phyloP scores from a whole-genome alignment of 2,329 filamentous ascomycete genomes.

The Helicocarpus griseus region DNA sequence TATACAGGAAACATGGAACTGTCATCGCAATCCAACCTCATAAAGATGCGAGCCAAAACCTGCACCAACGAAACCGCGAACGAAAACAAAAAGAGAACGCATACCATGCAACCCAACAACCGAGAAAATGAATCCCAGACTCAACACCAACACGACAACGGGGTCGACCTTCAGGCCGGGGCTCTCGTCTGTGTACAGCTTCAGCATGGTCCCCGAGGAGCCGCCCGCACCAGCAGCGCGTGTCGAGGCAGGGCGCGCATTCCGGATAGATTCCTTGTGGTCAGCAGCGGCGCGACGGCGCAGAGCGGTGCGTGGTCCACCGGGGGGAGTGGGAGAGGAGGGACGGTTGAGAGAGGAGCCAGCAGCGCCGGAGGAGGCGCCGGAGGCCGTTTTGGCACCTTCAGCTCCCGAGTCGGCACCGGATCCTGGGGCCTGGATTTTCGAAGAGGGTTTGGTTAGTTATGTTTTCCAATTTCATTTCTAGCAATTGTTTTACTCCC shows the following conservation, averaged over 20 bases:
- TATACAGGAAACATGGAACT: background rate
- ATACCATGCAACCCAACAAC: constrained; percentile 95
- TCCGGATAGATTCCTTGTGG: constrained; percentile 94
- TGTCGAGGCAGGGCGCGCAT: constrained; percentile 84
- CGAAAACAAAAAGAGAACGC: constrained; percentile 26
- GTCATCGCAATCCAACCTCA: background rate
- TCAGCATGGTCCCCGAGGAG: constrained; percentile 96
- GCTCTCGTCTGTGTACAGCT: constrained; percentile 97
- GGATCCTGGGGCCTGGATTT: constrained; percentile 29
- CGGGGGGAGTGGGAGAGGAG: constrained; percentile 79
- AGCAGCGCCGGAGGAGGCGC: constrained; percentile 47
- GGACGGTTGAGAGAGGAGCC: constrained; percentile 66
- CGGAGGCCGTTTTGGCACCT: constrained; percentile 43
- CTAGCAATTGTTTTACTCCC: background rate
- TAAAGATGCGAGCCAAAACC: background rate
- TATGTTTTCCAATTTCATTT: background rate
- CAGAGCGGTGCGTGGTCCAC: constrained; percentile 90
- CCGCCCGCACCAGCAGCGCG: constrained; percentile 88
- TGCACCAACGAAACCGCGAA: background rate
- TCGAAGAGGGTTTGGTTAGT: background rate
- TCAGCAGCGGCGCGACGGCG: constrained; percentile 91
- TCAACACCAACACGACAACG: constrained; percentile 91
- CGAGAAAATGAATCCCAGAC: constrained; percentile 96
- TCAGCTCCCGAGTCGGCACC: constrained; percentile 37
- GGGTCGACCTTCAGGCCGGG: constrained; percentile 96